These are phyloP conservation scores for Atkinsonella texensis DNA, from an alignment of 2,329 filamentous ascomycete genomes.

Conservation along the genomic window DNA sequence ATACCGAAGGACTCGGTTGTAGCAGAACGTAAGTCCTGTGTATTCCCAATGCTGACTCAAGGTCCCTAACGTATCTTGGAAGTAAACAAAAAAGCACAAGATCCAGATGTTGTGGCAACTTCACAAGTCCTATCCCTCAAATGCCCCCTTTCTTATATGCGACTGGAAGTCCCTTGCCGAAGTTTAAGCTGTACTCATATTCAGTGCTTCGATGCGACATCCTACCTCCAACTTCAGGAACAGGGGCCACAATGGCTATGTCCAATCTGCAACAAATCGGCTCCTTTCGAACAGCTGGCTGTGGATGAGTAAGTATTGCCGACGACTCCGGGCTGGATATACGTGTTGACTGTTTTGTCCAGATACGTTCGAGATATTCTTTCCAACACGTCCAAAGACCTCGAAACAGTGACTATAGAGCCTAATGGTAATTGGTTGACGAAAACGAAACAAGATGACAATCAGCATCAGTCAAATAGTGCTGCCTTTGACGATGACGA, in stretches of 20 bases:
- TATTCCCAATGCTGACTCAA: slow-evolving; percentile 8
- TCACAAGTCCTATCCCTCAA: slow-evolving; percentile 84
- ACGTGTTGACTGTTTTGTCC: neutral
- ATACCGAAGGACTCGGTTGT: slow-evolving; percentile 75
- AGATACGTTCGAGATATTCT: slow-evolving; percentile 86
- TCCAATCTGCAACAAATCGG: slow-evolving; percentile 77
- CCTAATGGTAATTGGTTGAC: slow-evolving; percentile 67
- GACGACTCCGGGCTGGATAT: neutral
- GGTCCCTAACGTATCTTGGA: slow-evolving; percentile 2
- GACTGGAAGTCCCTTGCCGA: slow-evolving; percentile 69
- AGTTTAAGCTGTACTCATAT: slow-evolving; percentile 74
- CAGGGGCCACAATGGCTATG: slow-evolving; percentile 97
- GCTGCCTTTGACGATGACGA: slow-evolving; percentile 31
- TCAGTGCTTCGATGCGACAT: slow-evolving; percentile 88
- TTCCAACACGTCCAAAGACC: slow-evolving; percentile 52
- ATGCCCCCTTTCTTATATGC: slow-evolving; percentile 78
- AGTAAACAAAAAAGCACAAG: slow-evolving; percentile 74
- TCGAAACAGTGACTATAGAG: slow-evolving; percentile 83
- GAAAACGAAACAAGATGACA: slow-evolving; percentile 23
- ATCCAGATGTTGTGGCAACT: slow-evolving; percentile 80
- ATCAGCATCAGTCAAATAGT: slow-evolving; percentile 16
- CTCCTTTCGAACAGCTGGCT: slow-evolving; percentile 69
- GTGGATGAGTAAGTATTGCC: slow-evolving; percentile 62
- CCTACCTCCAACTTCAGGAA: slow-evolving; percentile 87
- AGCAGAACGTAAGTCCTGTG: slow-evolving; percentile 55